Evolutionary conservation across 2,329 filamentous ascomycete species (phyloP), one percentile per base, ranked within the genome.

Genomic region (Fusarium caatingaense): DNA sequence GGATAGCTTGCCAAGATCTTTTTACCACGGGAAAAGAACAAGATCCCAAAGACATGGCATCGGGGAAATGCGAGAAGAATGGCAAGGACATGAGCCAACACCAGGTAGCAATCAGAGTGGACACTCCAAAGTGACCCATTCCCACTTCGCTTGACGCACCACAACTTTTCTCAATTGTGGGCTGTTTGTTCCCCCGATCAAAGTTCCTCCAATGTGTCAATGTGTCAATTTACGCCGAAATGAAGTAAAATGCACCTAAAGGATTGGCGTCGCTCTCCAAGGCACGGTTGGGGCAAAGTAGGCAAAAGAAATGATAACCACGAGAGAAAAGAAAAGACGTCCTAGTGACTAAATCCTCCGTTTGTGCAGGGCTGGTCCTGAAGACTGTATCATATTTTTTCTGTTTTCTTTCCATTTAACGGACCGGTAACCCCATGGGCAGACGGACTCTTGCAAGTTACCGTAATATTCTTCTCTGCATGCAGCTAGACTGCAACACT

Each of bases 41-140:
- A 8, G 34, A 12, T n/a, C 8, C 45, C 25, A 28, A 47, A 27
- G 12, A 12, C 25, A 28, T 18, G 45, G 45, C 12, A 20, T n/a
- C 45, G 18, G 23, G 5, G 7, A 47, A 20, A 1, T 8, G 18
- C 23, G 32, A 9, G 8, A 41, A 40, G 34, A 40, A 42, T 12
- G 4, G 15, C 13, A 27, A 42, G 8, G 15, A 3, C n/a, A 42
- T 28, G n/a, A 7, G 16, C n/a, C 32, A 48, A 47, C 25, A n/a
- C 30, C 58, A 18, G 37, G 61, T 64, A 42, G 51, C 47, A 64
- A 64, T 59, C n/a, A 23, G 15, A 56, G 61, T 64, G 61, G 61
- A 49, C 60, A 45, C 60, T 6, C 8, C 9, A n/a, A n/a, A 27
- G 18, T 37, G 41, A 28, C 23, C 15, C 46, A 25, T 27, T 51